These are phyloP conservation scores for Agapanthus africanus DNA, from an alignment of 106 monocot genomes.

Conservation along the genomic window DNA sequence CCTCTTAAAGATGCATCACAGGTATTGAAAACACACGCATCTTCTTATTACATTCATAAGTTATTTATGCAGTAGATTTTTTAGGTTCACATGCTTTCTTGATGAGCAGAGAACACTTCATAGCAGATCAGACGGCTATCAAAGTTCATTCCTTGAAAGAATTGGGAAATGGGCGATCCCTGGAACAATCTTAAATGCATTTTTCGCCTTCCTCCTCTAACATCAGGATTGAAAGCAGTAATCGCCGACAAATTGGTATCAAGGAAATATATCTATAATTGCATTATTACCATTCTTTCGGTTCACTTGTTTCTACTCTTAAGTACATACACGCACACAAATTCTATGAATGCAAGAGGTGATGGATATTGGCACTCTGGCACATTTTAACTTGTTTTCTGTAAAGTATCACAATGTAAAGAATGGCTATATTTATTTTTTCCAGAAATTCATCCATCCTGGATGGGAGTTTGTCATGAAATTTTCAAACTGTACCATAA, in stretches of 20 bases:
- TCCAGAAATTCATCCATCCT: neutral
- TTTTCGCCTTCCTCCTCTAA: conserved; percentile 69
- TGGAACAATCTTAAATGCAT: conserved; percentile 46
- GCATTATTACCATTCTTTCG: neutral
- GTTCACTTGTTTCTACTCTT: neutral
- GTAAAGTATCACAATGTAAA: conserved; percentile 1
- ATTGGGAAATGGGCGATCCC: conserved; percentile 27
- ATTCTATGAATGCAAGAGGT: neutral
- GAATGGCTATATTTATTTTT: neutral
- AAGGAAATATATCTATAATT: neutral
- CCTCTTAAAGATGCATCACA: conserved; percentile 73
- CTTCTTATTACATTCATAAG: neutral
- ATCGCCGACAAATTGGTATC: neutral
- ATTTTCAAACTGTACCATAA: neutral
- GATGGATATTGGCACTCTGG: neutral
- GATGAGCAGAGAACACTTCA: conserved; percentile 41
- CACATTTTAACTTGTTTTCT: conserved; percentile 1
- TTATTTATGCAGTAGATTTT: neutral
- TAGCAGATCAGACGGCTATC: conserved; percentile 4
- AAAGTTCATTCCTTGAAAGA: conserved; percentile 11
- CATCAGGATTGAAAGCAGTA: neutral
- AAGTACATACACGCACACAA: neutral
- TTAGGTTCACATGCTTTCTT: neutral
- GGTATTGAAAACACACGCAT: conserved; percentile 20
- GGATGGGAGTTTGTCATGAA: neutral